Evolutionary conservation across 1,284 basidiomycete genomes (phyloP).

Genomic region (Anthracocystis setariae): DNA sequence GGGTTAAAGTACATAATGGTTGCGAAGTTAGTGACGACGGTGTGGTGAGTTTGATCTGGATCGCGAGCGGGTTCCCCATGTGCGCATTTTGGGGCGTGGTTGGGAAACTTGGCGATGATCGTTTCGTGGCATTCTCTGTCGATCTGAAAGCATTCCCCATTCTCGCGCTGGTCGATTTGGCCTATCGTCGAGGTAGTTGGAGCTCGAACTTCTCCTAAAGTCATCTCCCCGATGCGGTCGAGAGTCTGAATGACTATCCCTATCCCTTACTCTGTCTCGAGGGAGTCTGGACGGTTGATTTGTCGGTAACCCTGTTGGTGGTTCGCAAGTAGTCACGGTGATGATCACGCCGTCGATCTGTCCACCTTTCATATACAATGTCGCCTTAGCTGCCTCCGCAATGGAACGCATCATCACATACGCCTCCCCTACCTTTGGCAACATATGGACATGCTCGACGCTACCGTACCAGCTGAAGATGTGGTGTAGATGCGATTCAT

Average conservation of each 20-base stretch:
- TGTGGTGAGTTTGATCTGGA: constrained; percentile 17
- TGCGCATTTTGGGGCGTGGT: constrained; percentile 8
- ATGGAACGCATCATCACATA: constrained; percentile 27
- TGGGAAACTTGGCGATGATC: not conserved
- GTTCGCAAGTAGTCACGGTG: constrained; percentile 13
- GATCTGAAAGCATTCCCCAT: constrained; percentile 16
- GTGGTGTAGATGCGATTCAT: constrained; percentile 40
- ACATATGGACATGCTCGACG: constrained; percentile 15
- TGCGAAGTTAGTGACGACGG: constrained; percentile 24
- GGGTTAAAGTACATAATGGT: constrained; percentile 2
- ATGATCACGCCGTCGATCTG: constrained; percentile 55
- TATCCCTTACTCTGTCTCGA: not conserved
- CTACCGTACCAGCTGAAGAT: constrained; percentile 54
- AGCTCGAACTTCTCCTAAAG: not conserved
- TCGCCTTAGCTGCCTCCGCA: constrained; percentile 39
- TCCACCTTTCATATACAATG: constrained; percentile 51
- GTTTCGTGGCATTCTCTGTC: constrained; percentile 2
- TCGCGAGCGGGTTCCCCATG: constrained; percentile 12
- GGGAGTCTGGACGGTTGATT: not conserved
- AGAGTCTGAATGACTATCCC: not conserved
- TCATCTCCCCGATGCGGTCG: constrained; percentile 1
- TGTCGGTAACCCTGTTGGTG: not conserved
- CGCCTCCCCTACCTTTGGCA: constrained; percentile 3
- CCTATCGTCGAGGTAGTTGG: not conserved
- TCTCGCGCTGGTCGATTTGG: not conserved